Base-by-base conservation (phyloP, 768 basidiomycete genomes). In the Suillus fuscotomentosus region DNA sequence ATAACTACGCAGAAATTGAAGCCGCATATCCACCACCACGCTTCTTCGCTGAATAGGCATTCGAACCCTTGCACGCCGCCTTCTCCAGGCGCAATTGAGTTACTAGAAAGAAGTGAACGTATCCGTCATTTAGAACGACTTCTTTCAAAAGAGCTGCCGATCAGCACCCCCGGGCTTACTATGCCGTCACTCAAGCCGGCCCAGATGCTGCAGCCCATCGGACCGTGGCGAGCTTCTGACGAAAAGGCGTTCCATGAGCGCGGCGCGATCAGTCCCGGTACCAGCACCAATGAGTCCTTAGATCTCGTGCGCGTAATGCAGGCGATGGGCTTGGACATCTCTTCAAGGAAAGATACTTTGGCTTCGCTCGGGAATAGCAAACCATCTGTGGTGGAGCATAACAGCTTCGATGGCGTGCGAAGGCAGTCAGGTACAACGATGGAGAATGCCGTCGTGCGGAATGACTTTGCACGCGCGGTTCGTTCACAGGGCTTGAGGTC, bases 271-370 rank as follows among this genome's bases (percentile, higher is more conserved):
- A 42, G 42, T 14, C 13, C 24, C 38, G 51, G 39, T 57, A 42
- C 55, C 15, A n/a, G 24, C 38, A 22, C 14, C 20, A n/a, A 39
- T 22, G 14, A 55, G 36, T 31, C 61, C 11, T 13, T 10, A 4
- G 61, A 62, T 20, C 54, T 62, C 11, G 36, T 39, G 20, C n/a
- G 61, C 17, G 15, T 34, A 38, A 62, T 59, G 53, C 36, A 62
- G 36, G 38, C 48, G 31, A 62, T 62, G 48, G 53, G 47, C 20
- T 3, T 54, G 24, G 61, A 24, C 4, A 57, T 57, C 24, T 57
- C 56, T 57, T 15, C 56, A 39, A 57, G 15, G 22, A 39, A 39
- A 5, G 39, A 57, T 24, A 11, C 8, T 57, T 24, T 54, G 20
- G 20, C 38, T 24, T 14, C 56, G 8, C 36, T 57, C 22, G 39